Conservation (phyloP, 768 basidiomycete genomes). For the Candolleomyces eurysporus region DNA sequence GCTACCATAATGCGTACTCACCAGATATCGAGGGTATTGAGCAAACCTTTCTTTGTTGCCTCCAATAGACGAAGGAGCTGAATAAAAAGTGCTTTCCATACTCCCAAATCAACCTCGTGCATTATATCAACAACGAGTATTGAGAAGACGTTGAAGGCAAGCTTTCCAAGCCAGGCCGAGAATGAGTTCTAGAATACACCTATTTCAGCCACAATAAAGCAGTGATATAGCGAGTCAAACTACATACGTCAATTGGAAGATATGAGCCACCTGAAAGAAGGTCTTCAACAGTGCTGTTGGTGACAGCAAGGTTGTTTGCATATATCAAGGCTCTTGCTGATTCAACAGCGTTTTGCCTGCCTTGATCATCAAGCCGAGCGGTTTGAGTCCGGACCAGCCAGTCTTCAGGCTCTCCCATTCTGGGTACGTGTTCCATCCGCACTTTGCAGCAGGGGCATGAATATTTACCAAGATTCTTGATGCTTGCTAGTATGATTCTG, state of each 20-base stretch:
- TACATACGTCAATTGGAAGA: background rate
- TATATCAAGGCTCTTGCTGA: conserved; percentile 1
- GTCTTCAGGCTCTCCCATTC: conserved; percentile 8
- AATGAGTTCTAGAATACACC: conserved; percentile 30
- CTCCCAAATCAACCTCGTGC: conserved; percentile 38
- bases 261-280: background rate
- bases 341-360: background rate
- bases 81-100: conserved; percentile 32
- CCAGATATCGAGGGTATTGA: conserved; percentile 23
- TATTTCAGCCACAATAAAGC: background rate
- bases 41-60: conserved; percentile 14
- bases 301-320: background rate
- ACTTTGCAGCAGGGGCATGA: conserved; percentile 17
- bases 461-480: conserved; percentile 14
- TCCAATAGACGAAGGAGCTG: conserved; percentile 33
- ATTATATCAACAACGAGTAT: conserved; percentile 31
- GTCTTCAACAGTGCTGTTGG: background rate
- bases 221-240: no score
- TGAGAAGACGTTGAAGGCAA: conserved; percentile 19
- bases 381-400: background rate
- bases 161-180: conserved; percentile 14
- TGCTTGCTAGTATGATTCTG: conserved; percentile 25
- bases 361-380: background rate
- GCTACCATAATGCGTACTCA: conserved; percentile 25
- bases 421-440: conserved; percentile 4